These are phyloP conservation scores for Dactylellina haptotyla DNA, from an alignment of 2,329 filamentous ascomycete genomes.

Conservation along the genomic window DNA sequence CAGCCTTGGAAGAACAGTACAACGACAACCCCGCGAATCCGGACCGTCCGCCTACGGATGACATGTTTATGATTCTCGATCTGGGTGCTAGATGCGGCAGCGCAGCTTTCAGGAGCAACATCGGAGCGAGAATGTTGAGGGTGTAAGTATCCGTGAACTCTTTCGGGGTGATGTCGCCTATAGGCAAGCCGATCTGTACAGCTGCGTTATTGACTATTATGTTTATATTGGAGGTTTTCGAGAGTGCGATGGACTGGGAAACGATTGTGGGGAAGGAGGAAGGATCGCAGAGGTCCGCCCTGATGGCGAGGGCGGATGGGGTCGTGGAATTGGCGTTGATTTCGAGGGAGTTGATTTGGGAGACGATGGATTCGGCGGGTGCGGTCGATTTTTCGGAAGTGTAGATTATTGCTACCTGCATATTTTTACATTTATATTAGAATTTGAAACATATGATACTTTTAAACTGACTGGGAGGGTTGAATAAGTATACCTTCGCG, in stretches of 20 bases:
- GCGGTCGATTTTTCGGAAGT: constrained; percentile 24
- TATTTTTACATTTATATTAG: not conserved
- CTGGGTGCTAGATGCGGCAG: constrained; percentile 65
- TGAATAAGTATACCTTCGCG: constrained; percentile 33
- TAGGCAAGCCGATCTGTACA: constrained; percentile 60
- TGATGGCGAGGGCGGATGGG: constrained; percentile 49
- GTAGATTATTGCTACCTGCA: constrained; percentile 45
- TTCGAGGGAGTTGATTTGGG: constrained; percentile 44
- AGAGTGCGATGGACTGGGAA: constrained; percentile 57
- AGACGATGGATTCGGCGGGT: constrained; percentile 17
- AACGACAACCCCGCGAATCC: constrained; percentile 58
- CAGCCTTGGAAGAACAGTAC: constrained; percentile 70
- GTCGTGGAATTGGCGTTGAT: constrained; percentile 5
- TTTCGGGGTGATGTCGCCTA: constrained; percentile 63
- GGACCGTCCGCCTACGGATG: constrained; percentile 67
- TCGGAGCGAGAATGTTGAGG: constrained; percentile 68
- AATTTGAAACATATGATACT: not conserved
- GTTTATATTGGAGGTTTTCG: constrained; percentile 57
- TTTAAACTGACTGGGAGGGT: not conserved
- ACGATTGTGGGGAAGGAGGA: constrained; percentile 59
- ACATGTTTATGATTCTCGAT: constrained; percentile 70
- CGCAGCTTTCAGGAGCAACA: constrained; percentile 68
- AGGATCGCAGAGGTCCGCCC: constrained; percentile 56
- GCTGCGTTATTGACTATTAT: constrained; percentile 62
- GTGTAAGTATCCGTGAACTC: constrained; percentile 69